Evolutionary conservation across 345 rosid genomes (phyloP), one percentile per base, ranked within the genome.

Genomic region (Cardamine occulta): DNA sequence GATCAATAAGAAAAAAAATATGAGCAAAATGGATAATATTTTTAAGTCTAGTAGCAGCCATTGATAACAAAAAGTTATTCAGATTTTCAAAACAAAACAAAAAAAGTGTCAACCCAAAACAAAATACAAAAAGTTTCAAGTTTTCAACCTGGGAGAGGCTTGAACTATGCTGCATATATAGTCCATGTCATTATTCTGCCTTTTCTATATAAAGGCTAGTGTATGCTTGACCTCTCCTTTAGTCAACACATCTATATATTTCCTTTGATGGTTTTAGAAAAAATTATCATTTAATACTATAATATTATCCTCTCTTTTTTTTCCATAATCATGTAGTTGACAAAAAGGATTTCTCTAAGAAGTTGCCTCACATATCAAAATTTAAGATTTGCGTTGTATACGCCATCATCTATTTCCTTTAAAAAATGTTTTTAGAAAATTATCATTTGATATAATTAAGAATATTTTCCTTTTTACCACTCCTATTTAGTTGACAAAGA

Each of bases 391-490:
- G 32, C 18, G 26, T 44, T 21, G 48, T 18, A 29, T 7, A 26
- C 19, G 40, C 61, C 65, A 58, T 66, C 23, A 57, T 48, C 3
- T 34, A 17, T 12, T 32, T 34, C 12, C 19, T 54, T 9, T n/a
- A 6, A 29, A 3, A 19, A 51, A 21, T 31, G 3, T 8, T 21
- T 55, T 54, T 21, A 34, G 35, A 12, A 65, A 65, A 55, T 6
- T 15, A 74, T 74, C 37, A 74, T 44, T 55, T 74, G 48, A 44
- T 31, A 74, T 32, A 21, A 28, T 14, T 53, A 44, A 32, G 71
- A 65, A 56, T 65, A 57, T 26, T 47, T 52, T 17, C 42, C 23
- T 24, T 11, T 40, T 62, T 12, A 15, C 15, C 28, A 40, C 53
- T 51, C 32, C 24, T 11, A 21, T 31, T 8, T 17, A 45, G 65